These are phyloP conservation scores for Pochonia chlamydosporia DNA, from an alignment of 2,329 filamentous ascomycete species.

Conservation along the genomic window DNA sequence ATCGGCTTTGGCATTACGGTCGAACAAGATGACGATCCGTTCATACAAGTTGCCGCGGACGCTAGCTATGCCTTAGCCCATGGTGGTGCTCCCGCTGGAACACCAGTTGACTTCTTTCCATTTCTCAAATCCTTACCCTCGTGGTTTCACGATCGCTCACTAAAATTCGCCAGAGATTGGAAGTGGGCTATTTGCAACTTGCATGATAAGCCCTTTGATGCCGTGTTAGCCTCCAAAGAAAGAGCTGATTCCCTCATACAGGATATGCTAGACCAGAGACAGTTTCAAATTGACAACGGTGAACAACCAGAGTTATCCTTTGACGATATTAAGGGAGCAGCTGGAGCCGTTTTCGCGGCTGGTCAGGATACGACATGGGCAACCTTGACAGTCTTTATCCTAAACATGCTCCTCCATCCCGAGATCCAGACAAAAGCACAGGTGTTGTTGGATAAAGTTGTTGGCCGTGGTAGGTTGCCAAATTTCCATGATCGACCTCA, in stretches of 20 bases:
- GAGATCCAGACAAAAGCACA: conserved; percentile 40
- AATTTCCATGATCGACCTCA: conserved; percentile 36
- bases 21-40: conserved; percentile 29
- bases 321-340: conserved; percentile 43
- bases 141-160: conserved; percentile 25
- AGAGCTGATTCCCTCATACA: conserved; percentile 23
- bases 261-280: conserved; percentile 19
- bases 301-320: conserved; percentile 27
- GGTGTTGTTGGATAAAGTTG: conserved; percentile 38
- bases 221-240: conserved; percentile 22
- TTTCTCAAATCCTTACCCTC: conserved; percentile 35
- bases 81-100: conserved; percentile 24
- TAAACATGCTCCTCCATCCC: conserved; percentile 36
- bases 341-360: conserved; percentile 41
- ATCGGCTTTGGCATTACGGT: conserved; percentile 39
- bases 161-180: conserved; percentile 23
- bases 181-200: conserved; percentile 29
- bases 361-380: conserved; percentile 41
- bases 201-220: conserved; percentile 38
- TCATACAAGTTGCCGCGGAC: conserved; percentile 31
- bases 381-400: conserved; percentile 37
- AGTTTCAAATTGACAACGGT: conserved; percentile 18
- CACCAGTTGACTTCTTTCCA: conserved; percentile 43
- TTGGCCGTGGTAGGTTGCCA: conserved; percentile 39
- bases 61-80: conserved; percentile 22